phyloP scores from a whole-genome alignment of 75 land plant genomes.

The Pinus taeda region DNA sequence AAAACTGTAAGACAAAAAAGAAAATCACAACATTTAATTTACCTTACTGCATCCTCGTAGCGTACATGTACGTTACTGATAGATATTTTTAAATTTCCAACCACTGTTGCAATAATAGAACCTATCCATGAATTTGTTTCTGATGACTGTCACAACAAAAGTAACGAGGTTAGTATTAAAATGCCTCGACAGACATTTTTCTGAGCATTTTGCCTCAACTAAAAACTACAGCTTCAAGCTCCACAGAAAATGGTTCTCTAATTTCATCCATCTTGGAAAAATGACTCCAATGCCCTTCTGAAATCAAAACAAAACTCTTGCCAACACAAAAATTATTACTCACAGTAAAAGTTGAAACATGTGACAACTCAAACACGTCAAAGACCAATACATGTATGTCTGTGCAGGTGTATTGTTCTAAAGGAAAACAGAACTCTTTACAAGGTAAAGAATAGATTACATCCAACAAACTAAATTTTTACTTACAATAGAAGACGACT shows the following conservation, averaged over 20 bases:
- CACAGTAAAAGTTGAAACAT: no score
- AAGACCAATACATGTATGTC: neutral
- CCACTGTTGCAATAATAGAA: conserved; percentile 83
- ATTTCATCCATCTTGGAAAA: neutral
- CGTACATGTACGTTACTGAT: conserved; percentile 97
- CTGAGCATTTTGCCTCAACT: neutral
- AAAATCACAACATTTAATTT: neutral
- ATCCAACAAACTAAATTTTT: neutral
- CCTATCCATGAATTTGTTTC: conserved; percentile 84
- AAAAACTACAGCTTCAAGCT: neutral
- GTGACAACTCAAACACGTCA: no score
- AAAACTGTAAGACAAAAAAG: neutral
- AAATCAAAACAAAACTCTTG: neutral
- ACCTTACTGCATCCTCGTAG: conserved; percentile 93
- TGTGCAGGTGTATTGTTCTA: neutral
- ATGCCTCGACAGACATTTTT: neutral
- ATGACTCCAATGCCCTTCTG: no score
- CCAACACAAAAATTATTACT: neutral
- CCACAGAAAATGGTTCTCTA: neutral
- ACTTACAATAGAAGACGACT: neutral
- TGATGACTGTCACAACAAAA: conserved; percentile 51
- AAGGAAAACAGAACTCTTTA: neutral
- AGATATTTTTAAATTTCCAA: conserved; percentile 93
- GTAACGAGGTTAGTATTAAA: neutral
- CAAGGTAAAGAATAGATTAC: neutral